Evolutionary conservation across 441 rosid species (phyloP), one percentile per base, ranked within the genome.

Genomic region (Corymbia citriodora): DNA sequence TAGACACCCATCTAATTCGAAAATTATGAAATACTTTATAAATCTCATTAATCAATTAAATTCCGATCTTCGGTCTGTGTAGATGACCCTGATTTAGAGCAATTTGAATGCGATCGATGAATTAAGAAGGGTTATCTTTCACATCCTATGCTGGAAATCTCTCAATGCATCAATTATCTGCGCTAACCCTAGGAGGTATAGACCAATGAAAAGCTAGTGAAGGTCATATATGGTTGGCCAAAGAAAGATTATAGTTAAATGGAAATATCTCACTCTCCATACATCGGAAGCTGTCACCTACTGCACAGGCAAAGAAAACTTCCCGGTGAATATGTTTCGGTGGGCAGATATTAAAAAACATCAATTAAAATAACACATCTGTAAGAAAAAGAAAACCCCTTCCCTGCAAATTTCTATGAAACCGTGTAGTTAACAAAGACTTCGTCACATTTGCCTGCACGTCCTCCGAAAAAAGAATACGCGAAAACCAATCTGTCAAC

Each of bases 401-500:
- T 79, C n/a, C 49, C 10, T 23, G 52, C 85, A 79, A 49, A 49
- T 16, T 55, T 87, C 9, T 55, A 33, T 87, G 27, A 40, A 40
- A 27, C n/a, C 49, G 25, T 27, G 88, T 87, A 36, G 88, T 87
- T 87, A 87, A 13, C 68, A 21, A 55, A 55, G 92, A 89, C 88
- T 92, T 88, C 89, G 63, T 92, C 94, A 94, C 97, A 97, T 94
- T 94, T 96, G 94, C 96, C 94, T 92, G 98, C 98, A 96, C 98
- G 96, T 94, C 97, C 95, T 94, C 6, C 70, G 50, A 92, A 95
- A 93, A 95, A 95, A 91, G 45, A 92, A 94, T 92, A 87, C 91
- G 21, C 92, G 92, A 91, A 92, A 89, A 87, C 94, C 93, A 92
- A 94, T 96, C 95, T 95, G 96, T 97, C 97, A 95, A 96, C 95